A percentile compares a stretch with the other conserved stretches of the same genome.
phyloP scores from a whole-genome alignment of 169 alveolate species.

The Cryptosporidium muris region DNA sequence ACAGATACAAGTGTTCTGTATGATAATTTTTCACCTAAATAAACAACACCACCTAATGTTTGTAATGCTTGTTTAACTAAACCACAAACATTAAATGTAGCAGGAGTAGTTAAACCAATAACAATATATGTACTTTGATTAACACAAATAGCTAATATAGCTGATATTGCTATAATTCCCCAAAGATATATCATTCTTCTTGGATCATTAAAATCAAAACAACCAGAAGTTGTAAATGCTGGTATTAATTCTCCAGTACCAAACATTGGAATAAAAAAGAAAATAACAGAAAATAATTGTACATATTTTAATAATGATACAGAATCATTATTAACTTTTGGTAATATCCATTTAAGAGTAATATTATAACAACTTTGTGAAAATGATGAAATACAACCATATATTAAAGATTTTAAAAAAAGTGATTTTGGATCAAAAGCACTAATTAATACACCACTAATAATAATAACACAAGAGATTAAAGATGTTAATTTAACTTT shows the following conservation, averaged over 20 bases:
- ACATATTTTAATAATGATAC: constrained; percentile 53
- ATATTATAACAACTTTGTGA: constrained; percentile 66
- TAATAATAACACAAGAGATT: constrained; percentile 57
- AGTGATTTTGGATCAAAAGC: constrained; percentile 70
- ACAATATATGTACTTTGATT: constrained; percentile 66
- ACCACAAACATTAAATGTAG: constrained; percentile 69
- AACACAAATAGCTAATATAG: constrained; percentile 64
- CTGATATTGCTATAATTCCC: constrained; percentile 57
- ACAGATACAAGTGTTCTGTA: constrained; percentile 41
- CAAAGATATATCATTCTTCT: constrained; percentile 32
- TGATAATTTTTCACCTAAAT: constrained; percentile 32
- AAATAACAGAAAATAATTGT: constrained; percentile 57
- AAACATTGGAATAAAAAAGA: constrained; percentile 70
- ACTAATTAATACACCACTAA: constrained; percentile 60
- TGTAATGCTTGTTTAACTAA: constrained; percentile 63
- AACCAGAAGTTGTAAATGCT: constrained; percentile 59
- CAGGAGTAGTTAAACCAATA: constrained; percentile 70
- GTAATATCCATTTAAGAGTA: constrained; percentile 66
- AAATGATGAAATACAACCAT: constrained; percentile 64
- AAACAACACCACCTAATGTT: constrained; percentile 57
- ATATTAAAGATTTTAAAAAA: constrained; percentile 35
- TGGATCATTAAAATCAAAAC: constrained; percentile 33
- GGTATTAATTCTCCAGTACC: constrained; percentile 70
- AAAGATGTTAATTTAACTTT: constrained; percentile 54
- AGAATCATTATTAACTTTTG: constrained; percentile 58